Percentiles rank a stretch among this genome's conserved stretches.
These are phyloP conservation scores for Leccinum uliginosum DNA, from an alignment of 768 basidiomycete genomes.

Conservation along the genomic window DNA sequence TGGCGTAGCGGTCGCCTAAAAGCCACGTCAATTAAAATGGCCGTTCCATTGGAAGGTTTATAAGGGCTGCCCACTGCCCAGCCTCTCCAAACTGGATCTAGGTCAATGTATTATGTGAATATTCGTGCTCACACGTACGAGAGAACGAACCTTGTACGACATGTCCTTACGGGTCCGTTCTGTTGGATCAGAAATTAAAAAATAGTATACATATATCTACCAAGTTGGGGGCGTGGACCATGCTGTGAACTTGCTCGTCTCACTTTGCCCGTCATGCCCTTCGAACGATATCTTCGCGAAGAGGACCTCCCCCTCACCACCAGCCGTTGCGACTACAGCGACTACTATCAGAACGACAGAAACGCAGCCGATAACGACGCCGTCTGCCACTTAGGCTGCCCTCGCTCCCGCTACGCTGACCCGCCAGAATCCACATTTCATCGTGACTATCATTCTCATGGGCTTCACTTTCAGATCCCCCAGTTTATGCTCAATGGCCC, in stretches of 20 bases:
- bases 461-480: slow-evolving; percentile 57
- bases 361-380: slow-evolving; percentile 7
- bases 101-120: slow-evolving; percentile 2
- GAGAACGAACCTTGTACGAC: slow-evolving; percentile 6
- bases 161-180: not conserved
- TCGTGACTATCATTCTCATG: slow-evolving; percentile 15
- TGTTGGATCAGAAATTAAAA: slow-evolving; percentile 8
- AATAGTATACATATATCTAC: slow-evolving; percentile 10
- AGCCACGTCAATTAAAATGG: slow-evolving; percentile 9
- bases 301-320: slow-evolving; percentile 12
- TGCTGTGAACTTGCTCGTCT: not conserved
- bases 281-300: slow-evolving; percentile 36
- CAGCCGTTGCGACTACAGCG: slow-evolving; percentile 2
- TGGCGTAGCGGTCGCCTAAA: slow-evolving; percentile 19
- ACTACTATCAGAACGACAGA: slow-evolving; percentile 13
- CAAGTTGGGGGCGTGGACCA: not conserved
- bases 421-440: slow-evolving; percentile 1
- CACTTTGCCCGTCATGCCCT: slow-evolving; percentile 31
- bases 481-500: slow-evolving; percentile 55
- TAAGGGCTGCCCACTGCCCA: slow-evolving; percentile 1
- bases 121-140: not conserved
- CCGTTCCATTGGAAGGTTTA: slow-evolving; percentile 3
- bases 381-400: slow-evolving; percentile 9
- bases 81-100: slow-evolving; percentile 11
- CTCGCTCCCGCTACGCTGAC: slow-evolving; percentile 1